A percentile compares a stretch with the other conserved stretches of the same genome.
Evolutionary conservation across 805 yeast genomes (phyloP).

Genomic region (Alloascoidea hylecoeti): DNA sequence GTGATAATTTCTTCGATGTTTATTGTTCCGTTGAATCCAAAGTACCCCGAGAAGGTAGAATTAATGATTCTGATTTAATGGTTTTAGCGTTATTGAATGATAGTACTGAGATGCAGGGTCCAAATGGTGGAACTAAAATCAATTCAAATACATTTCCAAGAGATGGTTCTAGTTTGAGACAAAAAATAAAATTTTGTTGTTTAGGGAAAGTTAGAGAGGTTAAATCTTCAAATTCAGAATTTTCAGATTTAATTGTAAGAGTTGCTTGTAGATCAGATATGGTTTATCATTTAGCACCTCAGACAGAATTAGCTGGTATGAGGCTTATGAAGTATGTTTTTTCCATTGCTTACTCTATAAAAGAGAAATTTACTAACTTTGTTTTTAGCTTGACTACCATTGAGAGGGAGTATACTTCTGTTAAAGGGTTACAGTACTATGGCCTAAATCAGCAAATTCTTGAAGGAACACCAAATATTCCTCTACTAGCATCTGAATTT

Average conservation of each 20-base stretch:
- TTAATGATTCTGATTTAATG: conserved; percentile 53
- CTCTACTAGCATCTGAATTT: conserved; percentile 16
- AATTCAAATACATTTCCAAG: background rate
- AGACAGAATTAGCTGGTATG: conserved; percentile 47
- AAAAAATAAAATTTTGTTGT: background rate
- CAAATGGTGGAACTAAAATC: background rate
- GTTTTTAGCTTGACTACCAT: conserved; percentile 47
- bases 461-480: conserved; percentile 33
- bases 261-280: conserved; percentile 30
- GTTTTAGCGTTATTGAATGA: conserved; percentile 29
- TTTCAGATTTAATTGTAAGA: conserved; percentile 51
- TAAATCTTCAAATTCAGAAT: conserved; percentile 45
- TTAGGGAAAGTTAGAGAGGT: conserved; percentile 57
- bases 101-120: too few relatives aligned
- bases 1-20: conserved; percentile 67
- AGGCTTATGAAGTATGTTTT: conserved; percentile 37
- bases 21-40: conserved; percentile 47
- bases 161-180: background rate
- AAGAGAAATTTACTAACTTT: background rate
- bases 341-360: background rate
- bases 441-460: conserved; percentile 47
- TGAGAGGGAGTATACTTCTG: conserved; percentile 71
- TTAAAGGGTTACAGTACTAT: conserved; percentile 58
- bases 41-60: conserved; percentile 30
- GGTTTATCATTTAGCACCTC: conserved; percentile 40